These are phyloP conservation scores for Metarhizium rileyi DNA, from an alignment of 2,329 filamentous ascomycete species.

Conservation along the genomic window DNA sequence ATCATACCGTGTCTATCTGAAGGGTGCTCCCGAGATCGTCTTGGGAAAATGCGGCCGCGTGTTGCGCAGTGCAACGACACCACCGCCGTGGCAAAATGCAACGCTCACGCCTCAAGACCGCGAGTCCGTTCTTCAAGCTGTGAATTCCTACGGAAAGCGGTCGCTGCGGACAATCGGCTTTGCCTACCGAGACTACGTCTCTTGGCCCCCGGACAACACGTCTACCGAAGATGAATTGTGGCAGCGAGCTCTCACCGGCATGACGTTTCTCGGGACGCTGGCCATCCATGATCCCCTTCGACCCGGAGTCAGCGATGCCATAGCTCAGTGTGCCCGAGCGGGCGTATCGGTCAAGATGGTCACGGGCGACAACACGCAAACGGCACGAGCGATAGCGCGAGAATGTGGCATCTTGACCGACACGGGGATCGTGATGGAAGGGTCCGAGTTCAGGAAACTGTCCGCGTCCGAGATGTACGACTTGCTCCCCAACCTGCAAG, in stretches of 20 bases:
- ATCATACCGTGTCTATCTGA: conserved; percentile 38
- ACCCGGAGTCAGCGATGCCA: conserved; percentile 47
- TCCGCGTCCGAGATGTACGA: conserved; percentile 33
- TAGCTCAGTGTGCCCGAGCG: conserved; percentile 29
- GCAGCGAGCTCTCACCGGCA: conserved; percentile 33
- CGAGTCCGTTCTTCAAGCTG: conserved; percentile 26
- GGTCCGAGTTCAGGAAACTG: background rate
- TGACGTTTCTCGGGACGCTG: conserved; percentile 61
- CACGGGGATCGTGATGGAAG: conserved; percentile 13
- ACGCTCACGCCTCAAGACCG: background rate
- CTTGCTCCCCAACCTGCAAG: conserved; percentile 36
- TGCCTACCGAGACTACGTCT: conserved; percentile 60
- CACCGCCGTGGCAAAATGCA: background rate
- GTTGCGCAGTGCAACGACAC: conserved; percentile 26
- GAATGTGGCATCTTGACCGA: conserved; percentile 47
- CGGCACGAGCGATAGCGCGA: conserved; percentile 37
- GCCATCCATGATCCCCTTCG: conserved; percentile 57
- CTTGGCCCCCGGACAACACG: conserved; percentile 59
- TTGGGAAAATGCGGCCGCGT: conserved; percentile 30
- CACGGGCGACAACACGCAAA: conserved; percentile 42
- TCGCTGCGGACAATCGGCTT: conserved; percentile 70
- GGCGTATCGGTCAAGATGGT: conserved; percentile 54
- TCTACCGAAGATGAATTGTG: conserved; percentile 36
- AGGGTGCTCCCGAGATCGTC: conserved; percentile 48
- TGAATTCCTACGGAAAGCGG: conserved; percentile 46